Percentiles rank a stretch among this genome's conserved stretches.
Conservation (phyloP, 23 red algal species). For the Gracilaria caudata region DNA sequence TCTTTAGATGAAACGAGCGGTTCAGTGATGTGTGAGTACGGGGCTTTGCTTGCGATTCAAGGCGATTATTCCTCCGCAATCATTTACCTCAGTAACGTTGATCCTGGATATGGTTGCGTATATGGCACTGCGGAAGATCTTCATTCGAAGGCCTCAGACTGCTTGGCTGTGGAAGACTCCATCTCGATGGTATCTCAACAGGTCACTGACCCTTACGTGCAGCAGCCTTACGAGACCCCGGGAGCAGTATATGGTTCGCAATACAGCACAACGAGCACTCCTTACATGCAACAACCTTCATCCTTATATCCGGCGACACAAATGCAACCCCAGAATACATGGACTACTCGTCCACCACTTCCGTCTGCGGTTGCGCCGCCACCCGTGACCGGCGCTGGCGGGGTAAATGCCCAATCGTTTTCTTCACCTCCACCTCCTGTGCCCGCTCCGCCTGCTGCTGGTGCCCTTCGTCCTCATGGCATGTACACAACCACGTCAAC, state of each 20-base stretch:
- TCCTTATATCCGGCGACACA: slow-evolving; percentile 8
- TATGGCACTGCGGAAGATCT: slow-evolving; percentile 52
- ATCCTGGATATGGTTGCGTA: slow-evolving; percentile 39
- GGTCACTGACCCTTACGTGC: slow-evolving; percentile 1
- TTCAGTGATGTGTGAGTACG: slow-evolving; percentile 66
- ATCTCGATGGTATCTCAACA: slow-evolving; percentile 23
- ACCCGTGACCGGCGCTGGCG: not conserved
- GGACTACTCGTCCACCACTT: not conserved
- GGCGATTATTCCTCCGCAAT: slow-evolving; percentile 48
- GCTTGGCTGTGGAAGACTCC: slow-evolving; percentile 26
- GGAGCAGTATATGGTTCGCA: slow-evolving; percentile 6
- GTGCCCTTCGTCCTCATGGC: slow-evolving; percentile 6
- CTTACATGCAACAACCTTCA: slow-evolving; percentile 9
- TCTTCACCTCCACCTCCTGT: slow-evolving; percentile 18
- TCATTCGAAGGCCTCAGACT: slow-evolving; percentile 48
- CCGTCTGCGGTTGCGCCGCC: slow-evolving; percentile 17
- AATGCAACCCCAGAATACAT: slow-evolving; percentile 25
- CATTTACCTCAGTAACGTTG: slow-evolving; percentile 53
- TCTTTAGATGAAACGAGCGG: slow-evolving; percentile 70
- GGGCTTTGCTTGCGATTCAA: slow-evolving; percentile 53
- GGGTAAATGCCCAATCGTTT: not conserved
- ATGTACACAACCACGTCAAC: slow-evolving; percentile 14
- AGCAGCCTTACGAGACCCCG: slow-evolving; percentile 4
- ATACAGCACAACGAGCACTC: not conserved
- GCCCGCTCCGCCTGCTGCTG: not conserved